Conservation (phyloP, 192 early-diverging fungal genomes). For the Borealophlyctis nickersoniae region DNA sequence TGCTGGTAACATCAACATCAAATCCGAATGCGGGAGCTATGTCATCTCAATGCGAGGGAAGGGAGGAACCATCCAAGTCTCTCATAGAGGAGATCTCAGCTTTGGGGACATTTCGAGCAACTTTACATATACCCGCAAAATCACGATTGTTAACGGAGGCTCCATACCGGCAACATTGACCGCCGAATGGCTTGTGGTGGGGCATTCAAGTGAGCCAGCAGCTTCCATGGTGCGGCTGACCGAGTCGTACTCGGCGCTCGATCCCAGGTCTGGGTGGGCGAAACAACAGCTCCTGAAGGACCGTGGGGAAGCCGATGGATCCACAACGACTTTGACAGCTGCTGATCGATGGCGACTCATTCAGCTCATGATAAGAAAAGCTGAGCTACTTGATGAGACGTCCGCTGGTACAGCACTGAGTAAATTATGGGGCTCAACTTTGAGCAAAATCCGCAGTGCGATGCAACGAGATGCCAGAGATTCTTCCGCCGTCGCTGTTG, state of each 20-base stretch:
- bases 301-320: constrained; percentile 29
- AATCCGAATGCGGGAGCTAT: constrained; percentile 46
- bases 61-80: constrained; percentile 54
- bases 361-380: constrained; percentile 37
- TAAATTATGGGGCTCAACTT: constrained; percentile 26
- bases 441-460: constrained; percentile 13
- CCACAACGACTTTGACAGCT: constrained; percentile 29
- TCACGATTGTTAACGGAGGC: constrained; percentile 49
- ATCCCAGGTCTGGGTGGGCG: constrained; percentile 59
- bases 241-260: constrained; percentile 49
- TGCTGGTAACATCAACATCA: constrained; percentile 42
- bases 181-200: constrained; percentile 58
- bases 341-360: constrained; percentile 34
- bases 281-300: constrained; percentile 36
- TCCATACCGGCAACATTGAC: constrained; percentile 53
- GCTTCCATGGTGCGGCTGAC: constrained; percentile 34
- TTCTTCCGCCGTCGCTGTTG: constrained; percentile 1
- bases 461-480: not conserved
- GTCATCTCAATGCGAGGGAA: constrained; percentile 48
- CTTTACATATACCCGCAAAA: constrained; percentile 48
- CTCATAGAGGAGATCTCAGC: constrained; percentile 54
- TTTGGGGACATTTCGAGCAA: constrained; percentile 65
- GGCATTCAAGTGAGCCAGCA: constrained; percentile 40
- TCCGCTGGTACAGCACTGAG: constrained; percentile 11
- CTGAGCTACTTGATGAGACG: constrained; percentile 23